Base-by-base conservation (phyloP, 306 rosid genomes). In the Elaeagnus macrophylla region DNA sequence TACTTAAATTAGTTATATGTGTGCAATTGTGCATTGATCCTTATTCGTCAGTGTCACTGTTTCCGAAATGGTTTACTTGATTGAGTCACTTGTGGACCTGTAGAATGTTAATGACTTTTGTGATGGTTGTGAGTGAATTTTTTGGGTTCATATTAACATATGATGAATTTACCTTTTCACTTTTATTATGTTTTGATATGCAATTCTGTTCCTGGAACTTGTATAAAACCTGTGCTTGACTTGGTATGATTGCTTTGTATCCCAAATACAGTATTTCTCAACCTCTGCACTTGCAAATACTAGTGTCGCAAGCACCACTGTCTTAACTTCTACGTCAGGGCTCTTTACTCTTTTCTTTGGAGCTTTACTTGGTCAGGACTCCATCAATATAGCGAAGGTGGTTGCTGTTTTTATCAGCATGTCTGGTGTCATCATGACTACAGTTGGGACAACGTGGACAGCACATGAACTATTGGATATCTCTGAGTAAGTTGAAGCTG, bases 321-420 rank as follows among this genome's bases (percentile, higher is more conserved):
- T 86, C 53, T 60, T 86, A 43, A 86, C 70, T 56, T 83, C 95
- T 9, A 75, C 75, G 0, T 83, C 91, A 5, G 77, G 95, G 52
- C 79, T 83, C 64, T 86, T 86, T 51, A 79, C 88, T 15, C 88
- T 86, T 47, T 65, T 83, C 54, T 77, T 83, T 56, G 91, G 91
- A 76, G 81, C 79, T 62, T 47, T 82, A 67, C 68, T 82, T 41
- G 82, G 79, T 38, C 80, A 80, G 48, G 95, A 86, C 50, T 70
- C 88, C 3, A 44, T 86, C 45, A 80, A 54, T 39, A 41, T 76
- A 25, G 54, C 83, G 37, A 86, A 80, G 77, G 62, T 78, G 57
- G 62, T 66, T 0, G 76, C 95, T 42, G 88, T 86, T 53, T 69
- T 73, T 39, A 77, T 86, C 55, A 78, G 83, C 81, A 77, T 78